Evolutionary conservation across 805 yeast species (phyloP), one percentile per base, ranked within the genome.

Genomic region (Candida pini): DNA sequence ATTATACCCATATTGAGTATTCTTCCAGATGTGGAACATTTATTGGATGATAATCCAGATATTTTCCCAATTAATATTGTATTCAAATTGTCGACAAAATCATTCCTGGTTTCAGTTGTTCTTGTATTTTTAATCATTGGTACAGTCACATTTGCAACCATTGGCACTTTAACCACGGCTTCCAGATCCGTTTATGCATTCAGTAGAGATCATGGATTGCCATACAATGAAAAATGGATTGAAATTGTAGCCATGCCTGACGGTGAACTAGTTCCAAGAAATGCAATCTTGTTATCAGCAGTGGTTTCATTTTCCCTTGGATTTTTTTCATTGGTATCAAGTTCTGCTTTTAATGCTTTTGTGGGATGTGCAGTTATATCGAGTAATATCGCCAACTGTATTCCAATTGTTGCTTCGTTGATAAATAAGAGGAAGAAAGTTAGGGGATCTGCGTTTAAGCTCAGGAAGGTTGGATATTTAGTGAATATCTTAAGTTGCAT

Each of bases 191-290:
- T 87, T 0, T 84, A 74, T 53, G 81, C 86, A 18, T 78, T 85
- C 61, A 86, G 90, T 34, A 71, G 95, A 61, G 95, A 85, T 54
- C 84, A 79, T 24, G 95, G 88, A 0, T 58, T 85, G 28, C 94
- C 94, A 2, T 73, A 65, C 46, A 71, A 75, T 36, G 64, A 71
- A 9, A 47, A 71, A 12, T 83, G 89, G 87, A 70, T 76, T 3
- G 69, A 71, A 46, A 84, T 85, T 27, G 80, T 79, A 45, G 54
- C 64, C 6, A 68, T 73, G 9, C 62, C 43, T 3, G 73, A 73
- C 36, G 66, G 71, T 35, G 74, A 74, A 28, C 69, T 67, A 20
- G 77, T 83, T 16, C 95, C 94, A 2, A 74, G 73, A 44, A 78
- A 83, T 52, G 82, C 92, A 0, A 64, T 83, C 18, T 56, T 78